Evolutionary conservation across 345 rosid genomes (phyloP).

Genomic region (Bruguiera parviflora): DNA sequence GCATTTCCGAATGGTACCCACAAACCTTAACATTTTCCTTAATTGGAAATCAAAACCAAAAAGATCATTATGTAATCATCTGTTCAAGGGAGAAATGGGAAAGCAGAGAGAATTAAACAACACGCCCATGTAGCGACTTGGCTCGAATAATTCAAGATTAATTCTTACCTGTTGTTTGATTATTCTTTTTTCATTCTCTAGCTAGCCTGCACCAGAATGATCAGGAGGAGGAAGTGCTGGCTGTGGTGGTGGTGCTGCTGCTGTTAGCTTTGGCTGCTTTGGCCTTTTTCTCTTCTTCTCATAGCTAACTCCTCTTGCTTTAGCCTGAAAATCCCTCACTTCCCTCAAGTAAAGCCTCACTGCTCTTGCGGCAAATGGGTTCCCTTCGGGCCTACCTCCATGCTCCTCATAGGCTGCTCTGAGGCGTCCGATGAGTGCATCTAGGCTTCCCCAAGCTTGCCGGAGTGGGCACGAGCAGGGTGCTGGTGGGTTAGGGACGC

Average conservation of each 20-base stretch:
- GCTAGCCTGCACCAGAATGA: constrained; percentile 17
- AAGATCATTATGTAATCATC: constrained; percentile 7
- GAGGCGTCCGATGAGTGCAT: constrained; percentile 92
- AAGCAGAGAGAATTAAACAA: background rate
- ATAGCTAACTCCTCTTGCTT: constrained; percentile 90
- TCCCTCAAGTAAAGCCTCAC: constrained; percentile 81
- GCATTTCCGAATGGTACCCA: constrained; percentile 22
- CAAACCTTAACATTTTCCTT: constrained; percentile 20
- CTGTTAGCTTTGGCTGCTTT: constrained; percentile 33
- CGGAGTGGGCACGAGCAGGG: constrained; percentile 91
- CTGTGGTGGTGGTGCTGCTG: background rate
- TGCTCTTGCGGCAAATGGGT: constrained; percentile 86
- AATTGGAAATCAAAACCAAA: constrained; percentile 14
- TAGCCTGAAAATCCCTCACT: constrained; percentile 89
- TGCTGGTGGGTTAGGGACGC: constrained; percentile 80
- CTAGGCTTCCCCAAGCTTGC: constrained; percentile 98
- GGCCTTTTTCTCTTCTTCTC: constrained; percentile 80
- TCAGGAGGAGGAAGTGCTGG: background rate
- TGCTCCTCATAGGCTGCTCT: constrained; percentile 94
- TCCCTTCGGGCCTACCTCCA: constrained; percentile 77
- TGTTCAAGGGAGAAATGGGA: background rate
- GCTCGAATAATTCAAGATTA: constrained; percentile 4
- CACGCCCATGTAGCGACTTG: background rate
- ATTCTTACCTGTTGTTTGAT: background rate
- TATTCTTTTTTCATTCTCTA: background rate